Base-by-base conservation (phyloP, 352 stramenopile species). In the Elongisporangium undulatum region DNA sequence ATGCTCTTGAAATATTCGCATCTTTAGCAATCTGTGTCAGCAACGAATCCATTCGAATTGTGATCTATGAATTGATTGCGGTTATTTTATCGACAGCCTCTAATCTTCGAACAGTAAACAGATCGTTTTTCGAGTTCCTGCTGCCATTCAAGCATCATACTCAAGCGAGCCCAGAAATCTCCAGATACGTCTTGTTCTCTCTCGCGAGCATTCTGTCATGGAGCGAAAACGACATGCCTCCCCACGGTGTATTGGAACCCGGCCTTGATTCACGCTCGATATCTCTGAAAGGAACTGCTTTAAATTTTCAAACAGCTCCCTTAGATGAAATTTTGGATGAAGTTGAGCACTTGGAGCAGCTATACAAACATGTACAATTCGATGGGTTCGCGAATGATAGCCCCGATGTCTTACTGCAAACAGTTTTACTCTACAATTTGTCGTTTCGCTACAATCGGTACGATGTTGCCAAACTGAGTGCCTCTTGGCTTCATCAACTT, bases 391-490 rank as follows among this genome's bases (percentile, higher is more conserved):
- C 70, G 12, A 34, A 55, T 6, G 65, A 83, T 34, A 78, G 67
- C 22, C 23, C 68, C 16, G 78, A 89, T 56, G 62, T 82, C 21
- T 79, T 75, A n/a, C 54, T 92, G 26, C 82, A 92, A 55, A 73
- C 81, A 45, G 62, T 85, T n/a, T 66, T 92, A 13, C 58, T 92
- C 10, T 89, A 89, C 72, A 92, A 92, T 59, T 66, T 92, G 39
- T 87, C 77, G 17, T 89, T 92, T 49, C 69, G 74, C 6, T 90
- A 85, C 68, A 77, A 66, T 56, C 83, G 85, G 23, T 38, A 68
- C 0, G 76, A 89, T 20, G 69, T 90, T 19, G 74, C 79, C 21
- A 63, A 24, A 17, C 57, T 81, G 0, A 69, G 67, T 0, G 58
- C 72, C 2, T 55, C 66, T 17, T 75, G 77, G 49, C 38, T 92